A percentile compares a stretch with the other conserved stretches of the same genome.
These are phyloP conservation scores for Ophiostoma triangulosporum DNA, from an alignment of 2,329 filamentous ascomycete genomes.

Conservation along the genomic window DNA sequence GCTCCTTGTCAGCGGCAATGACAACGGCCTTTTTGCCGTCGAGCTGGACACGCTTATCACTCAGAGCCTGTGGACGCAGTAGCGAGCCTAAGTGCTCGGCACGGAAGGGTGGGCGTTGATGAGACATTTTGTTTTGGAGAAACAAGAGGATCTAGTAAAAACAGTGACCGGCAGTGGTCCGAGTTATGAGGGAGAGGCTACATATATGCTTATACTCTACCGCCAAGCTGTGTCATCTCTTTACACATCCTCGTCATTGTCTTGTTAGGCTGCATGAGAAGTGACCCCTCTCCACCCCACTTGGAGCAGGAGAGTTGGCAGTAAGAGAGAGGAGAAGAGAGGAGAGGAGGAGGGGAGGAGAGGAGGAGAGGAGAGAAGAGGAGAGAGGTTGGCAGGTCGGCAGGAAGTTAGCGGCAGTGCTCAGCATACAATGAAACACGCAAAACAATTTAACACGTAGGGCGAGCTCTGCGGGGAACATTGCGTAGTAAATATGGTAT, in stretches of 20 bases:
- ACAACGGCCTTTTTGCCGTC: constrained; percentile 25
- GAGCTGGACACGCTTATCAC: constrained; percentile 28
- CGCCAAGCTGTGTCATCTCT: too few species aligned
- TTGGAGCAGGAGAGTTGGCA: background rate
- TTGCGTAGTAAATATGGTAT: too few species aligned
- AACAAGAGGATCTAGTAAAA: background rate
- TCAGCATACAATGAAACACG: background rate
- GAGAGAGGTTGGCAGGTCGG: background rate
- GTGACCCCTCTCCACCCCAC: too few species aligned
- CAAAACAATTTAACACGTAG: background rate
- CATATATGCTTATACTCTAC: background rate
- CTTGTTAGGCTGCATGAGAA: too few species aligned
- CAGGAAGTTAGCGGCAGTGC: background rate
- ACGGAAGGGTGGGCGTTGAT: constrained; percentile 44
- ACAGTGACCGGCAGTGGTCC: background rate
- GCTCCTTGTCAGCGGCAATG: constrained; percentile 26
- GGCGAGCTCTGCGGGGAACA: background rate
- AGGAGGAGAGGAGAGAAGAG: background rate
- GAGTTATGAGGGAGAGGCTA: background rate
- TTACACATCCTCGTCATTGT: too few species aligned
- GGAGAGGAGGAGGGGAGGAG: background rate
- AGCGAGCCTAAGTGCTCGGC: constrained; percentile 66
- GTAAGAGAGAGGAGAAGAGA: background rate
- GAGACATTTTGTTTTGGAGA: constrained; percentile 4
- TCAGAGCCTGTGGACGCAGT: constrained; percentile 52